Evolutionary conservation across 164 flowering plant species (phyloP).

Genomic region (Nymphaea colorata): DNA sequence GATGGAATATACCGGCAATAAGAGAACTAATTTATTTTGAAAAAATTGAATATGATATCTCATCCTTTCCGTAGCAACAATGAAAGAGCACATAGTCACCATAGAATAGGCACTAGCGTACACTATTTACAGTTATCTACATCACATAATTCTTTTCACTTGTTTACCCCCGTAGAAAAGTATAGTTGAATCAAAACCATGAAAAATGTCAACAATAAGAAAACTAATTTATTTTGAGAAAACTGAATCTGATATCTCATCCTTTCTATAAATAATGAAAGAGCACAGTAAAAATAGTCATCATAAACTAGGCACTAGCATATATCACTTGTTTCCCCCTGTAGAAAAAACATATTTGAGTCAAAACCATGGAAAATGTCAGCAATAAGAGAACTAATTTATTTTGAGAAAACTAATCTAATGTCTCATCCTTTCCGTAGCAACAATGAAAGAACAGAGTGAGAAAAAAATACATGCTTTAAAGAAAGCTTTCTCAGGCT

Average conservation of each 20-base stretch:
- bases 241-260: conserved; percentile 25
- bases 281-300: background rate
- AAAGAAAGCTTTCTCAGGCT: background rate
- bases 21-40: conserved; percentile 49
- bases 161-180: conserved; percentile 60
- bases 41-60: conserved; percentile 25
- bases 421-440: too few relatives aligned
- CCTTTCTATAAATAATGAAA: conserved; percentile 36
- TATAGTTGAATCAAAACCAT: conserved; percentile 36
- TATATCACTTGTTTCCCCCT: too few relatives aligned
- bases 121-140: conserved; percentile 27
- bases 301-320: background rate
- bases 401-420: too few relatives aligned
- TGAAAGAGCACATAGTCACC: conserved; percentile 3
- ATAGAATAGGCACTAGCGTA: background rate
- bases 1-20: conserved; percentile 28
- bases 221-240: conserved; percentile 48
- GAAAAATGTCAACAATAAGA: conserved; percentile 27
- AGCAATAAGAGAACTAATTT: too few relatives aligned
- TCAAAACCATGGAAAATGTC: too few relatives aligned
- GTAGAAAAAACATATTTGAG: too few relatives aligned
- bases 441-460: too few relatives aligned
- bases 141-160: conserved; percentile 58
- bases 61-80: conserved; percentile 43
- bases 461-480: background rate